Evolutionary conservation across 78 protist genomes (phyloP).

Genomic region (Dictyostelium brefeldianum): DNA sequence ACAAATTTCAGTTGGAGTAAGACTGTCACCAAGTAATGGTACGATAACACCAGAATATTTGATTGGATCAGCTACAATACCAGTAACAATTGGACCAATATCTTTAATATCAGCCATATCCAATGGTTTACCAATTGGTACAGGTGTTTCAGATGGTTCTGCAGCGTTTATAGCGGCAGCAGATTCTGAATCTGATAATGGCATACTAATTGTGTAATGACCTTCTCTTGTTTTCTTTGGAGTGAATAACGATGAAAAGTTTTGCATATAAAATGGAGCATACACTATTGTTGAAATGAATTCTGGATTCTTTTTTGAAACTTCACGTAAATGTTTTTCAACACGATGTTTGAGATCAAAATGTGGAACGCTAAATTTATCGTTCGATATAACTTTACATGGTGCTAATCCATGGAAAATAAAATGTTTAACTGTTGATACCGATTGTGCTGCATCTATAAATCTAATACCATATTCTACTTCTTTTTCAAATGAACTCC

Average conservation of each 20-base stretch:
- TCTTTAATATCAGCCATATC: conserved; percentile 32
- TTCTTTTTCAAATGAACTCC: conserved; percentile 6
- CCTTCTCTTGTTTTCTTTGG: neutral
- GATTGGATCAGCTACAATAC: neutral
- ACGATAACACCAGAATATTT: conserved; percentile 31
- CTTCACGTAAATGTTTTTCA: conserved; percentile 4
- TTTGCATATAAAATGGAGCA: conserved; percentile 32
- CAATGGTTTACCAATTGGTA: neutral
- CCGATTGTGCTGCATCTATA: conserved; percentile 30
- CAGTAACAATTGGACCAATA: conserved; percentile 30
- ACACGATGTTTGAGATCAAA: conserved; percentile 25
- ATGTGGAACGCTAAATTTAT: conserved; percentile 1
- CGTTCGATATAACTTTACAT: conserved; percentile 2
- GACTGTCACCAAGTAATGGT: neutral
- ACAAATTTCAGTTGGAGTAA: conserved; percentile 17
- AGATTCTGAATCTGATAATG: neutral
- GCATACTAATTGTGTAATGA: conserved; percentile 12
- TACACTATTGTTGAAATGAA: conserved; percentile 12
- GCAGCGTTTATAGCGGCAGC: neutral
- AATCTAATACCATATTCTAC: neutral
- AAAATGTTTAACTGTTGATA: conserved; percentile 13
- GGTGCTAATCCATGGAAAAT: conserved; percentile 12
- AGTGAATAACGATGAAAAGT: neutral
- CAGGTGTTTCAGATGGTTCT: neutral
- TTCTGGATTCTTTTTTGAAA: neutral